phyloP scores from a whole-genome alignment of 768 basidiomycete genomes.

The Hericium erinaceus region DNA sequence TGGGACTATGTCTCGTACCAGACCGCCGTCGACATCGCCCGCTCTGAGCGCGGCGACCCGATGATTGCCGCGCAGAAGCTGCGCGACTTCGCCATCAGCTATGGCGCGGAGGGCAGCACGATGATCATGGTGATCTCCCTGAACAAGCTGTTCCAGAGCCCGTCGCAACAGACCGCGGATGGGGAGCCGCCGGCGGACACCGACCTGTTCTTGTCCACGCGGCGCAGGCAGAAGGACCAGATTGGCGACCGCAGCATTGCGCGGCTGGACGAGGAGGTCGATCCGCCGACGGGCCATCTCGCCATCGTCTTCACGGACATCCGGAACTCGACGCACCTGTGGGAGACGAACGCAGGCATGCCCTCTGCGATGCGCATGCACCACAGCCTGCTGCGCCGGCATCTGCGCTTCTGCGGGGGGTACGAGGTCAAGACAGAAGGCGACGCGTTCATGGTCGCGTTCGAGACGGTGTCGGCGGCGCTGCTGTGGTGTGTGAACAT shows the following conservation, averaged over 20 bases:
- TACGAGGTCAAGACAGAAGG: conserved; percentile 99
- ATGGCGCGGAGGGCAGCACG: conserved; percentile 85
- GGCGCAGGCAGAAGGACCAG: conserved; percentile 35
- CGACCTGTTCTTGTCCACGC: conserved; percentile 22
- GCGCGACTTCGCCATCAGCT: conserved; percentile 93
- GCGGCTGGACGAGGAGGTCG: conserved; percentile 68
- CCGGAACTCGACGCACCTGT: conserved; percentile 89
- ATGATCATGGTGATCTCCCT: conserved; percentile 98
- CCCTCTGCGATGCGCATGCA: conserved; percentile 86
- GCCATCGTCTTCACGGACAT: conserved; percentile 98
- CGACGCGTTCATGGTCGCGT: conserved; percentile 97
- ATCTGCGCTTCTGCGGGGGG: conserved; percentile 83
- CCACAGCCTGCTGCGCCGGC: conserved; percentile 76
- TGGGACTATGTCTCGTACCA: conserved; percentile 95
- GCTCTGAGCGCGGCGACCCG: conserved; percentile 58
- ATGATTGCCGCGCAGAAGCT: conserved; percentile 95
- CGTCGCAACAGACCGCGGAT: conserved; percentile 34
- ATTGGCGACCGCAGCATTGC: conserved; percentile 48
- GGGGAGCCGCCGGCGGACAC: conserved; percentile 37
- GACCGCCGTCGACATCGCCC: conserved; percentile 92
- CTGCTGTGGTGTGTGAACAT: conserved; percentile 87
- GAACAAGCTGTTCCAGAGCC: conserved; percentile 58
- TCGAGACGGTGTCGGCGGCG: conserved; percentile 80
- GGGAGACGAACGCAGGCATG: conserved; percentile 95
- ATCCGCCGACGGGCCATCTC: conserved; percentile 77